Evolutionary conservation across 139 green algal species (phyloP), one percentile per base, ranked within the genome.

Genomic region (Chlorella sp.): DNA sequence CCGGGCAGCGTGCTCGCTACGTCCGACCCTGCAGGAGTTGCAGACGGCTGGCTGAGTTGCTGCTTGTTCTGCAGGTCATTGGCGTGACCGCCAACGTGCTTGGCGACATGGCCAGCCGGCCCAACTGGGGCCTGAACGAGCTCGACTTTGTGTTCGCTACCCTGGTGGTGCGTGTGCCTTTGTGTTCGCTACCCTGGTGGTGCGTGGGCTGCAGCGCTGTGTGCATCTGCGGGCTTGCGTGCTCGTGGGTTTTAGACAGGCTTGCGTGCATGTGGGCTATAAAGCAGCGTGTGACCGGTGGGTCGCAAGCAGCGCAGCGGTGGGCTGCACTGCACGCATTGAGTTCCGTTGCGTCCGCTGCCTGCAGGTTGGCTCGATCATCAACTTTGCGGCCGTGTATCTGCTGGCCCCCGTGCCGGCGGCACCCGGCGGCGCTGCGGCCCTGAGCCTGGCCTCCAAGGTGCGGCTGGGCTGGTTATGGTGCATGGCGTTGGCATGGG

Each of bases 81-180:
- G 96, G 96, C 20, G 95, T 99, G 34, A 92, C 94, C 34, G 93
- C 95, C 5, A 95, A 94, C 54, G 96, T 99, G 9, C 20, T 96
- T 5, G 96, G 96, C 14, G 96, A 99, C 86, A 98, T 99, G 96
- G 72, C 43, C 11, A 93, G 89, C 1, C 82, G 96, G 19, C 95
- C 95, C 9, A 97, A 99, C 90, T 99, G 95, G 92, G 96, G 96
- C 70, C 81, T 99, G 28, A 95, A 98, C 73, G 96, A 99, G 90
- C 92, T 99, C 1, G 96, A 99, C 88, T 98, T 99, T 92, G 96
- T 99, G 1, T 98, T 99, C 87, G 95, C 92, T 34, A 99, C 96
- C 0, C 85, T 99, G 0, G 93, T 98, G 80, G 93, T 81, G 48
- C 17, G 73, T 36, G 24, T n/a, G n/a, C 64, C 36, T 28, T 16